A percentile compares a stretch with the other conserved stretches of the same genome.
Conservation (phyloP, 805 yeast genomes). For the Yamadazyma olivae region DNA sequence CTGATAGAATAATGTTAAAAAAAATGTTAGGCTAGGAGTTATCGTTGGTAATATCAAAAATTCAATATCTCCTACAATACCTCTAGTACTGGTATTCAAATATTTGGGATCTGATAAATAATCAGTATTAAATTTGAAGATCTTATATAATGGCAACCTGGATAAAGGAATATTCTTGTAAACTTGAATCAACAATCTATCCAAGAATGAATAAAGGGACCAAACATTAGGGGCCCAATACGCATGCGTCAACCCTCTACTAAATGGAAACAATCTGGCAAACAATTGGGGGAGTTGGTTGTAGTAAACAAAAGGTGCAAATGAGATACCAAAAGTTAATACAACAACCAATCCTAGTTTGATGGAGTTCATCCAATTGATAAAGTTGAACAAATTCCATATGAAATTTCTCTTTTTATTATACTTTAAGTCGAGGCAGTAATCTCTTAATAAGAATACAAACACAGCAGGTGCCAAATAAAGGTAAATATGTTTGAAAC, state of each 20-base stretch:
- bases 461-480: conserved; percentile 95
- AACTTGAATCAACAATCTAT: conserved; percentile 59
- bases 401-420: conserved; percentile 19
- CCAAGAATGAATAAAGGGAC: conserved; percentile 88
- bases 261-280: conserved; percentile 81
- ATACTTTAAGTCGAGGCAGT: conserved; percentile 52
- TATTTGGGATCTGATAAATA: conserved; percentile 30
- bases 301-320: conserved; percentile 71
- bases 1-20: conserved; percentile 83
- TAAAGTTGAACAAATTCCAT: conserved; percentile 30
- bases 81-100: conserved; percentile 57
- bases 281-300: conserved; percentile 63
- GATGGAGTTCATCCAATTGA: conserved; percentile 54
- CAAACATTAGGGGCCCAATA: conserved; percentile 99
- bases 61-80: conserved; percentile 86
- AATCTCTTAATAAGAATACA: conserved; percentile 69
- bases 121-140: conserved; percentile 45
- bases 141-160: conserved; percentile 23
- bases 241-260: conserved; percentile 94
- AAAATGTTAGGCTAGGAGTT: conserved; percentile 71
- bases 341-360: conserved; percentile 65
- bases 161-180: conserved; percentile 33
- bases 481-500: conserved; percentile 92
- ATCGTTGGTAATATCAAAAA: conserved; percentile 80
- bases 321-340: conserved; percentile 60